Evolutionary conservation across 2,329 filamentous ascomycete species (phyloP).

Genomic region (Fusarium acutatum): DNA sequence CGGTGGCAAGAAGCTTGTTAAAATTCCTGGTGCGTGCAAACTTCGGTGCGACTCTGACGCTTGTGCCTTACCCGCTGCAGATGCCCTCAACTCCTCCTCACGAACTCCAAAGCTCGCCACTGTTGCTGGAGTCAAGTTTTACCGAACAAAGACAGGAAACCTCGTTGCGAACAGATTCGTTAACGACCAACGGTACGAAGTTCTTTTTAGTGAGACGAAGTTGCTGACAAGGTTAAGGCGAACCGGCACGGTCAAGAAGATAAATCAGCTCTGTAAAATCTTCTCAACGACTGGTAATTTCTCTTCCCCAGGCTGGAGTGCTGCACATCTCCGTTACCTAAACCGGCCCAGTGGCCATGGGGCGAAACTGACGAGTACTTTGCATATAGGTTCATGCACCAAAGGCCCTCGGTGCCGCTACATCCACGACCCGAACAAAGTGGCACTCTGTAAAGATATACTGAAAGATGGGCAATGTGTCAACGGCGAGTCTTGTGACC

Average conservation of each 20-base stretch:
- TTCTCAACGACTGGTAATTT: conserved; percentile 75
- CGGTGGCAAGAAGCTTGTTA: conserved; percentile 84
- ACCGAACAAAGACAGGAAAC: conserved; percentile 88
- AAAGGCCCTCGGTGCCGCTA: conserved; percentile 84
- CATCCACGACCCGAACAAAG: conserved; percentile 84
- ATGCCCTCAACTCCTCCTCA: conserved; percentile 67
- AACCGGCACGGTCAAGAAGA: conserved; percentile 69
- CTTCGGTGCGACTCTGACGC: not conserved
- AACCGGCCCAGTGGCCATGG: conserved; percentile 49
- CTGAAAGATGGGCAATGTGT: conserved; percentile 81
- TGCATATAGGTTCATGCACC: conserved; percentile 77
- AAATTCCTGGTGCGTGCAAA: conserved; percentile 67
- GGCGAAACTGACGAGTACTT: conserved; percentile 54
- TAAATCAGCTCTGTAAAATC: conserved; percentile 76
- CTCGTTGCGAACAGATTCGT: conserved; percentile 81
- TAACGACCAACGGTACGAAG: conserved; percentile 76
- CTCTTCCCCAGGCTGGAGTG: conserved; percentile 49
- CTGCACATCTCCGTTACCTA: conserved; percentile 31
- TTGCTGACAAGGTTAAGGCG: conserved; percentile 56
- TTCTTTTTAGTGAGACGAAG: conserved; percentile 28
- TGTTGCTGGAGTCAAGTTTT: conserved; percentile 82
- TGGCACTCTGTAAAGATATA: conserved; percentile 89
- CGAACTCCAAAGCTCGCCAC: conserved; percentile 77
- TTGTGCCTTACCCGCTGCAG: conserved; percentile 50
- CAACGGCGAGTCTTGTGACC: conserved; percentile 82